phyloP scores from a whole-genome alignment of 306 rosid species.

The Pterocarpus santalinus region DNA sequence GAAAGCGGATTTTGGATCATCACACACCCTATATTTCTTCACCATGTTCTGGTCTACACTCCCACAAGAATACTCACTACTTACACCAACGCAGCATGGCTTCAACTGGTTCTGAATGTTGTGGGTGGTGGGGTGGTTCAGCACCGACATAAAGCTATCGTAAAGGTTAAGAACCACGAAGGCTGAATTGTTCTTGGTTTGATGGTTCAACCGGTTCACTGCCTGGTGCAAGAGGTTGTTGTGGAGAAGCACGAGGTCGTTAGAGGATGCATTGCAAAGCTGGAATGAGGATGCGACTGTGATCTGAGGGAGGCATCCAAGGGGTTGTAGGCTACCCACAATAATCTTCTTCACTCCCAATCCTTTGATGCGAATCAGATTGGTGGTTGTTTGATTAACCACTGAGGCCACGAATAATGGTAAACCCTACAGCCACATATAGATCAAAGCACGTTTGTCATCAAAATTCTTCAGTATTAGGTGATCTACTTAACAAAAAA shows the following conservation, averaged over 20 bases:
- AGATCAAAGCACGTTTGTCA: not conserved
- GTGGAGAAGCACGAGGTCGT: constrained; percentile 62
- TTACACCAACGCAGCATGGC: constrained; percentile 83
- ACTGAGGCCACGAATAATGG: constrained; percentile 60
- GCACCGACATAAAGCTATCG: constrained; percentile 67
- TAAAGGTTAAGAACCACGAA: constrained; percentile 68
- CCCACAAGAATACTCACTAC: constrained; percentile 66
- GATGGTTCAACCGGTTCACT: constrained; percentile 59
- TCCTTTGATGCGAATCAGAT: constrained; percentile 64
- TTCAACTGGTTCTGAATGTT: constrained; percentile 61
- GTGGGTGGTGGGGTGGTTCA: constrained; percentile 50
- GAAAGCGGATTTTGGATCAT: constrained; percentile 70
- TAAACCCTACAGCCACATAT: constrained; percentile 55
- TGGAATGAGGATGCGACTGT: constrained; percentile 59
- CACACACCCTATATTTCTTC: constrained; percentile 72
- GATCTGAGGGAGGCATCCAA: constrained; percentile 77
- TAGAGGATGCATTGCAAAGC: constrained; percentile 59
- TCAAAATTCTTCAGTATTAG: not conserved
- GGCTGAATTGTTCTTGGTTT: constrained; percentile 42
- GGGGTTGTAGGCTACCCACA: constrained; percentile 67
- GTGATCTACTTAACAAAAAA: not conserved
- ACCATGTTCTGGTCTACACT: constrained; percentile 58
- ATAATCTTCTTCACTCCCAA: constrained; percentile 77
- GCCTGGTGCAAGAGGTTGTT: constrained; percentile 70
- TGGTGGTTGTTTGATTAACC: constrained; percentile 61